Evolutionary conservation across 345 rosid genomes (phyloP), one percentile per base, ranked within the genome.

Genomic region (Bruguiera sexangula): DNA sequence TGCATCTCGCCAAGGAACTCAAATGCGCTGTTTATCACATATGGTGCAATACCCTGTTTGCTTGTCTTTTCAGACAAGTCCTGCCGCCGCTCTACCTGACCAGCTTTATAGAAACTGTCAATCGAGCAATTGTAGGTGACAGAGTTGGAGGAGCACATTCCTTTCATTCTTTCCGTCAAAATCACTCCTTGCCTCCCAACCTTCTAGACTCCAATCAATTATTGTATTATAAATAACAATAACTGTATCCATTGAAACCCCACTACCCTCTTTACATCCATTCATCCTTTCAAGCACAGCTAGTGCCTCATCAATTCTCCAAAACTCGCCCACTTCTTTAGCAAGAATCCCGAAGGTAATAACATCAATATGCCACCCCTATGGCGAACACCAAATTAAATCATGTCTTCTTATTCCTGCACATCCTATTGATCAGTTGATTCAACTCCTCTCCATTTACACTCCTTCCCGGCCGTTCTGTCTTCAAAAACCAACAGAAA

Each of bases 41-140:
- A 80, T 4, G 93, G 92, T 10, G 69, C 56, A 56, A 86, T 61
- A 65, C 83, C 81, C 6, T 79, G 86, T 15, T 79, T 75, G 34
- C 77, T 74, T 97, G 89, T 91, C 82, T 73, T 80, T 70, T 84
- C 72, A 59, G 87, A 84, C 69, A 85, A 75, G 72, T 81, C 83
- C 63, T 53, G 48, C 4, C 87, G 91, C 62, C 72, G 85, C 68
- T 87, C 91, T 57, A 89, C 73, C 74, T 81, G 83, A 52, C 91
- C 89, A 20, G 77, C 82, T 81, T 74, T 89, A 78, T 93, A 91
- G 31, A 81, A 91, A 61, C 92, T 91, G 70, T 79, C 79, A 29
- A 89, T 84, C 87, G 89, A 81, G 71, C 88, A 79, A 80, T 84
- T 89, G 76, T 88, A 87, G 27, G 96, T 88, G 32, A 76, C 72